Base-by-base conservation (phyloP, 805 yeast genomes). In the Candida boidinii region DNA sequence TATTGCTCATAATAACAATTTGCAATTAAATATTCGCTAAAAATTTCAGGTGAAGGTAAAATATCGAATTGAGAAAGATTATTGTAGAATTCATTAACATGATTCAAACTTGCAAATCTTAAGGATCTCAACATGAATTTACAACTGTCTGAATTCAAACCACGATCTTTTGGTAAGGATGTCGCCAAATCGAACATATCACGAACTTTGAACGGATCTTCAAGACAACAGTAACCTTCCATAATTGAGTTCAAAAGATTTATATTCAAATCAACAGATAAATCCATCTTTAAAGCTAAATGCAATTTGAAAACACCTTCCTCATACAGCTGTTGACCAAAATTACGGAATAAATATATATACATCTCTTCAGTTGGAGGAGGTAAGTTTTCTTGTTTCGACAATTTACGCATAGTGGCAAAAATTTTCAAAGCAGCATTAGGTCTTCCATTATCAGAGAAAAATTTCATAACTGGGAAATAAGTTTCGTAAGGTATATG, bases 261-360 rank as follows among this genome's bases (percentile, higher is more conserved):
- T 9, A 77, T 65, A 41, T 79, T 78, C 37, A 75, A 66, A 37
- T 65, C 70, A 26, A 80, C 55, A 9, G 62, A 54, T 30, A 70
- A 42, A 39, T 83, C 94, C 66, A 78, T 68, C 35, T 80, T 76
- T 48, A 79, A 56, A 29, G 69, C 66, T 34, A 73, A 68, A 43
- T 81, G 85, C 3, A 83, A 53, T 36, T 76, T 79, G 30, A 62
- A 62, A 13, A 81, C 73, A 0, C 90, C 92, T 7, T 76, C 77
- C 36, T 69, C 75, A 42, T 76, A 82, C 22, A 66, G 54, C 33
- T 60, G 58, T 30, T 64, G 63, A 2, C 86, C 82, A 55, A 80
- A 80, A 30, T 69, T 69, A 32, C 68, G 61, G 48, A 83, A 76
- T 17, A 82, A 51, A 41, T 70, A 70, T 34, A 66, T 52, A 44